A percentile compares a stretch with the other conserved stretches of the same genome.
These are phyloP conservation scores for Tripterygium wilfordii DNA, from an alignment of 177 flowering plant genomes.

Conservation along the genomic window DNA sequence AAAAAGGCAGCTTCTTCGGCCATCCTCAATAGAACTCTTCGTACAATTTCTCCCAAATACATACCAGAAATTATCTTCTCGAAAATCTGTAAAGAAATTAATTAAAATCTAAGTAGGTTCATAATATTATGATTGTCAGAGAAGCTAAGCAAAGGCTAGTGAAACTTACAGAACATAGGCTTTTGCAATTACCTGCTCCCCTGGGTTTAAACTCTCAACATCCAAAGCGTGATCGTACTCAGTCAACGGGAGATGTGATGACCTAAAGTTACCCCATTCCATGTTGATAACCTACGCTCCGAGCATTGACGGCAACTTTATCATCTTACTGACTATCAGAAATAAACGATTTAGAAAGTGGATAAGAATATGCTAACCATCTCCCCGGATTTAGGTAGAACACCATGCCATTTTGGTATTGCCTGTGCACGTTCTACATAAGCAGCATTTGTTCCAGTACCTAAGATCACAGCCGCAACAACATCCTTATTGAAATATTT, in stretches of 20 bases:
- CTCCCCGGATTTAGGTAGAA: slow-evolving; percentile 29
- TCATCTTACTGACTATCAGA: neutral
- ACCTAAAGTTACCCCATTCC: slow-evolving; percentile 91
- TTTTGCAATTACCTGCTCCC: slow-evolving; percentile 75
- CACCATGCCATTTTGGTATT: slow-evolving; percentile 39
- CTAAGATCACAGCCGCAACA: slow-evolving; percentile 41
- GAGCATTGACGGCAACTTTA: neutral
- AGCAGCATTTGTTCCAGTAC: slow-evolving; percentile 79
- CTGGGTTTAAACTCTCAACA: slow-evolving; percentile 73
- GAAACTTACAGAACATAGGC: too few species aligned
- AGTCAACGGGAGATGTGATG: slow-evolving; percentile 77
- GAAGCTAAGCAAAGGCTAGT: too few species aligned
- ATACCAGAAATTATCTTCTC: slow-evolving; percentile 86
- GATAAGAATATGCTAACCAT: slow-evolving; percentile 22
- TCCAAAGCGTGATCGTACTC: slow-evolving; percentile 71
- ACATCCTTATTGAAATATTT: slow-evolving; percentile 41
- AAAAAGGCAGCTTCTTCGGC: slow-evolving; percentile 82
- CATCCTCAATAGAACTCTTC: slow-evolving; percentile 58
- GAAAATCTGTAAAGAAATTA: slow-evolving; percentile 41
- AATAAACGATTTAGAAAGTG: neutral
- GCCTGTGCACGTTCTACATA: slow-evolving; percentile 35
- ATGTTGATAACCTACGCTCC: slow-evolving; percentile 68
- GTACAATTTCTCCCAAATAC: slow-evolving; percentile 85
- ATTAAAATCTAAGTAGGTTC: too few species aligned
- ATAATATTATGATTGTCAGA: too few species aligned